Base-by-base conservation (phyloP, 768 basidiomycete species). In the Boletus reticulatus region DNA sequence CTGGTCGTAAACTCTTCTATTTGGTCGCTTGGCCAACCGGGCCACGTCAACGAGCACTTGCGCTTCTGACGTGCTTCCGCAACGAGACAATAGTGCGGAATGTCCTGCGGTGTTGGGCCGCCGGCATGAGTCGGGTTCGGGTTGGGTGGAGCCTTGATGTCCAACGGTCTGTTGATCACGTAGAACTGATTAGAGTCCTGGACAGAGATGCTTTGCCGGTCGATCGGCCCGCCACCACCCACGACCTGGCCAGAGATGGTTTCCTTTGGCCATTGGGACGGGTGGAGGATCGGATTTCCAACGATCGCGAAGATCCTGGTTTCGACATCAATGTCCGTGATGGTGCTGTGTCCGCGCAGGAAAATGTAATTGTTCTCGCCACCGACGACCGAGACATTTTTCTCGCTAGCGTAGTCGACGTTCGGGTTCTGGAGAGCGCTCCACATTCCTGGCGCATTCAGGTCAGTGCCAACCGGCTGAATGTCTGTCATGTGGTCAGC, bases 1-100 rank as follows among this genome's bases (percentile, higher is more conserved):
- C 56, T 0, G 8, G 57, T 59, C 5, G 20, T 14, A 22, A 43
- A 43, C 6, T 55, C 39, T 19, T 42, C 36, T 17, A 13, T 13
- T 16, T 56, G 43, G 1, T 59, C 45, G 42, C 29, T 52, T 5
- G 57, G 46, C 57, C 57, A 59, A 32, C 6, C 42, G 0, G 53
- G 57, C 27, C 4, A 59, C 9, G 41, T 36, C 27, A 20, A 29
- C 16, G 20, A 37, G 12, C 48, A 46, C 17, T 55, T 47, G 44
- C 50, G 53, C 41, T 58, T 58, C 57, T 58, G 57, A n/a, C 53
- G 53, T 16, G 43, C 44, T 43, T 58, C 57, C 11, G 43, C 57
- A 27, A 55, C 6, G 29, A 51, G 3, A 16, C 57, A 58, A 36
- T 51, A 58, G 41, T 58, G 56, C 17, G 34, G 24, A 4, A 22